phyloP scores from a whole-genome alignment of 2,329 filamentous ascomycete species.

The Ilyonectria robusta region DNA sequence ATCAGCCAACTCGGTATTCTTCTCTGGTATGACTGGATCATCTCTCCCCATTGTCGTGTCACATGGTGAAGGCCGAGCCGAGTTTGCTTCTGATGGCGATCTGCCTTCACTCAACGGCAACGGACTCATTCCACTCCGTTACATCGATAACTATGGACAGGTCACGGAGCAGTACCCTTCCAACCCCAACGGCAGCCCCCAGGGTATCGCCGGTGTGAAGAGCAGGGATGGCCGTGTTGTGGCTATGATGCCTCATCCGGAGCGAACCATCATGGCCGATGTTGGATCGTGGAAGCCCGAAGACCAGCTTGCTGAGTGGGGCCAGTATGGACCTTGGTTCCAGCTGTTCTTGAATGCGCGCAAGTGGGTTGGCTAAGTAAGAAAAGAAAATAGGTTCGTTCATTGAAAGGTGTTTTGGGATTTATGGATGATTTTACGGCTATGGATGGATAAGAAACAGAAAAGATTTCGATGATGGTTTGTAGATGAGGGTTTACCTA shows the following conservation, averaged over 20 bases:
- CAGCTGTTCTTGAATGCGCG: constrained; percentile 90
- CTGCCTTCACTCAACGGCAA: constrained; percentile 71
- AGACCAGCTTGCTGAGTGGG: constrained; percentile 75
- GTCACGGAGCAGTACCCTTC: constrained; percentile 88
- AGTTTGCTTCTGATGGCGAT: constrained; percentile 70
- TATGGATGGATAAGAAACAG: constrained; percentile 14
- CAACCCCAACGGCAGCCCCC: constrained; percentile 88
- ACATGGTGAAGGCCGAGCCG: constrained; percentile 78
- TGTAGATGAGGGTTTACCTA: constrained; percentile 21
- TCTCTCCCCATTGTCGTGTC: constrained; percentile 49
- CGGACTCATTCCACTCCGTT: constrained; percentile 83
- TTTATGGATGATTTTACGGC: constrained; percentile 21
- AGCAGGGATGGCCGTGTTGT: constrained; percentile 84
- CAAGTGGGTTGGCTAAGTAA: constrained; percentile 80
- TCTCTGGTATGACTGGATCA: constrained; percentile 45
- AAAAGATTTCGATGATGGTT: constrained; percentile 22
- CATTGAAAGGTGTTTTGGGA: constrained; percentile 29
- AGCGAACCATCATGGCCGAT: constrained; percentile 87
- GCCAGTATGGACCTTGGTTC: constrained; percentile 87
- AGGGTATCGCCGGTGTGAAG: constrained; percentile 84
- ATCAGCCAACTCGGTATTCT: constrained; percentile 46
- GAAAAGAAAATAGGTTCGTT: constrained; percentile 16
- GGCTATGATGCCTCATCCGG: constrained; percentile 94
- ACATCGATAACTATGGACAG: constrained; percentile 83
- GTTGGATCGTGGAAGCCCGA: constrained; percentile 81